These are phyloP conservation scores for Lachnellula cervina DNA, from an alignment of 2,329 filamentous ascomycete species.

Conservation along the genomic window DNA sequence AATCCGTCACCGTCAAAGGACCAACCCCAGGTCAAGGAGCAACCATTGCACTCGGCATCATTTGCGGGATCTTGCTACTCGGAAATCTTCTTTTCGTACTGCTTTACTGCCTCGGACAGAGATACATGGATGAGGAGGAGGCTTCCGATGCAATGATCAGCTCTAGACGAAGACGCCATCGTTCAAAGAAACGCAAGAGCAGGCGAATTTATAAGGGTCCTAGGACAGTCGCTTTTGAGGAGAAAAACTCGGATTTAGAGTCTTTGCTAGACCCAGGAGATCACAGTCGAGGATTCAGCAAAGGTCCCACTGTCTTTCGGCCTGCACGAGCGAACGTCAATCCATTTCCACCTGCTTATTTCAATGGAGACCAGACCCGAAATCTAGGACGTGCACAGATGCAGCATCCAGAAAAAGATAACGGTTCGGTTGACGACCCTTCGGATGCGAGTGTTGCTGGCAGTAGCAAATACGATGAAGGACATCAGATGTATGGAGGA, in stretches of 20 bases:
- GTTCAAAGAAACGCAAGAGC: not conserved
- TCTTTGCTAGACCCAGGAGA: not conserved
- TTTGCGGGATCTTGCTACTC: slow-evolving; percentile 6
- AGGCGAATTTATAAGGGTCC: no score
- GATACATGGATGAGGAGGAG: not conserved
- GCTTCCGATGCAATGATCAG: not conserved
- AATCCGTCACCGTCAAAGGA: not conserved
- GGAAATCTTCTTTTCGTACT: slow-evolving; percentile 8
- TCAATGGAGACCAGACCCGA: not conserved
- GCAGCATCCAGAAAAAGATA: not conserved
- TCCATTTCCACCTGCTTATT: not conserved
- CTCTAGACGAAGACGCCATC: not conserved
- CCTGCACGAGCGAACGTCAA: not conserved
- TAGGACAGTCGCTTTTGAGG: no score
- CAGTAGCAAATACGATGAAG: not conserved
- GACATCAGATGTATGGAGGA: not conserved
- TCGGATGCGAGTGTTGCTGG: not conserved
- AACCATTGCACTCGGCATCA: slow-evolving; percentile 8
- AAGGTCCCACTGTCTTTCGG: not conserved
- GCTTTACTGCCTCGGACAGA: not conserved
- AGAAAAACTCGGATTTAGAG: not conserved
- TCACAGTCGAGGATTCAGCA: not conserved
- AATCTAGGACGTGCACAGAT: not conserved
- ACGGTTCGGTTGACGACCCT: not conserved
- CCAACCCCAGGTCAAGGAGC: slow-evolving; percentile 6